Conservation (phyloP, 306 rosid species). For the Ormosia emarginata region DNA sequence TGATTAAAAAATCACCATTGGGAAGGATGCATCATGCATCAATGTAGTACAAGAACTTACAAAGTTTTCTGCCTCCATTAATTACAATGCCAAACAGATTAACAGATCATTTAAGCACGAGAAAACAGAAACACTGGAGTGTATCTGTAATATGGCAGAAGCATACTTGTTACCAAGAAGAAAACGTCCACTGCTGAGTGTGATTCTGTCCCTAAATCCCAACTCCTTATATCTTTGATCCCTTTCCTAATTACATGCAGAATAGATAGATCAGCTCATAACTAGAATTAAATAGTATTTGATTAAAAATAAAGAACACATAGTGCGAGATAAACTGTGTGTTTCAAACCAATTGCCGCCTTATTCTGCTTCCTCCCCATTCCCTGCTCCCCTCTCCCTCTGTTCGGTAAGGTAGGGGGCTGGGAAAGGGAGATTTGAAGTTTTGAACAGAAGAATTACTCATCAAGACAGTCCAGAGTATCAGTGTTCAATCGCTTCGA, state of each 20-base stretch:
- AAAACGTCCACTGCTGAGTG: slow-evolving; percentile 98
- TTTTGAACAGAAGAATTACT: background rate
- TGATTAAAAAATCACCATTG: background rate
- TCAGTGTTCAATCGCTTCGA: background rate
- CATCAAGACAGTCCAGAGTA: background rate
- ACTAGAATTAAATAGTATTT: background rate
- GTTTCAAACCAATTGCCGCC: slow-evolving; percentile 6
- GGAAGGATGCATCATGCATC: background rate
- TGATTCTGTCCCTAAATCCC: slow-evolving; percentile 96
- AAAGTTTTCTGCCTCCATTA: background rate
- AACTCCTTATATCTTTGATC: slow-evolving; percentile 97
- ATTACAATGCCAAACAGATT: background rate
- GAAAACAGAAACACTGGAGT: background rate
- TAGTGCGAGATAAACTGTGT: background rate
- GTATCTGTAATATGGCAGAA: slow-evolving; percentile 8
- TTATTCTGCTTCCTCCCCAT: slow-evolving; percentile 1
- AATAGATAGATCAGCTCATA: slow-evolving; percentile 13
- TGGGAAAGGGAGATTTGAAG: background rate
- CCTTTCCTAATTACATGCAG: slow-evolving; percentile 60
- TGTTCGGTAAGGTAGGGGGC: background rate
- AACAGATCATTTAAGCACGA: slow-evolving; percentile 4
- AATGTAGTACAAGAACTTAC: background rate
- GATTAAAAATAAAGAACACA: background rate
- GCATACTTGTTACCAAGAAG: slow-evolving; percentile 97
- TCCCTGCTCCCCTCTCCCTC: background rate